These are phyloP conservation scores for Elsinoe perseae DNA, from an alignment of 2,329 filamentous ascomycete genomes.

Conservation along the genomic window DNA sequence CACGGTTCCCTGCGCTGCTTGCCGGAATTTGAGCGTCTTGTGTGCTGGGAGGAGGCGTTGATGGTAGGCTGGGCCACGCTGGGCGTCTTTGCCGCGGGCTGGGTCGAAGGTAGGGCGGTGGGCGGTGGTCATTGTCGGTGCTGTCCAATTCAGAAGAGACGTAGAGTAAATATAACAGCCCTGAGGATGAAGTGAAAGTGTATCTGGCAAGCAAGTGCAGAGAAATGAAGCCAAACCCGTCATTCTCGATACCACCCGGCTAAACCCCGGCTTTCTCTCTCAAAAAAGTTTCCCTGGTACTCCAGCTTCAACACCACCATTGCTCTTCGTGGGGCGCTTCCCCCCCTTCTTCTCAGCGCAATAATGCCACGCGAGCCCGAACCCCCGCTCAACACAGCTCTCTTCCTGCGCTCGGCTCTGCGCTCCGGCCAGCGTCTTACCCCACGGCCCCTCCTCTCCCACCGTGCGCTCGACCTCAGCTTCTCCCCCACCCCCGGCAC, in stretches of 20 bases:
- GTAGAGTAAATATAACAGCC: not conserved
- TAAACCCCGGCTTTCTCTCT: slow-evolving; percentile 18
- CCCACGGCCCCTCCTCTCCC: slow-evolving; percentile 71
- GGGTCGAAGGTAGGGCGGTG: slow-evolving; percentile 94
- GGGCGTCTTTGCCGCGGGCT: slow-evolving; percentile 87
- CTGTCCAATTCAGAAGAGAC: slow-evolving; percentile 14
- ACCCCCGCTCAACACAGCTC: slow-evolving; percentile 79
- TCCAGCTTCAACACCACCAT: not conserved
- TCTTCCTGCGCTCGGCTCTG: slow-evolving; percentile 77
- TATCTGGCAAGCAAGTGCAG: not conserved
- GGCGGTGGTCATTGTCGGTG: slow-evolving; percentile 44
- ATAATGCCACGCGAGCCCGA: slow-evolving; percentile 88
- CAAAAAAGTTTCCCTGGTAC: slow-evolving; percentile 1
- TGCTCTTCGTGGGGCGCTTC: not conserved
- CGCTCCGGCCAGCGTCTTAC: slow-evolving; percentile 75
- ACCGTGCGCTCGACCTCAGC: slow-evolving; percentile 64
- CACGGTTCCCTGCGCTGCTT: slow-evolving; percentile 83
- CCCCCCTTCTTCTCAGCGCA: not conserved
- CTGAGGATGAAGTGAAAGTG: not conserved
- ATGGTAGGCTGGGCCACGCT: slow-evolving; percentile 88
- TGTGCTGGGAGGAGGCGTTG: slow-evolving; percentile 91
- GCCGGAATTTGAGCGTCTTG: slow-evolving; percentile 81
- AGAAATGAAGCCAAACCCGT: slow-evolving; percentile 1
- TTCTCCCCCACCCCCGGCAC: slow-evolving; percentile 91
- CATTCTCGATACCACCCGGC: not conserved